A percentile compares a stretch with the other conserved stretches of the same genome.
Evolutionary conservation across 2,329 filamentous ascomycete species (phyloP).

Genomic region (Furcasterigmium sp.): DNA sequence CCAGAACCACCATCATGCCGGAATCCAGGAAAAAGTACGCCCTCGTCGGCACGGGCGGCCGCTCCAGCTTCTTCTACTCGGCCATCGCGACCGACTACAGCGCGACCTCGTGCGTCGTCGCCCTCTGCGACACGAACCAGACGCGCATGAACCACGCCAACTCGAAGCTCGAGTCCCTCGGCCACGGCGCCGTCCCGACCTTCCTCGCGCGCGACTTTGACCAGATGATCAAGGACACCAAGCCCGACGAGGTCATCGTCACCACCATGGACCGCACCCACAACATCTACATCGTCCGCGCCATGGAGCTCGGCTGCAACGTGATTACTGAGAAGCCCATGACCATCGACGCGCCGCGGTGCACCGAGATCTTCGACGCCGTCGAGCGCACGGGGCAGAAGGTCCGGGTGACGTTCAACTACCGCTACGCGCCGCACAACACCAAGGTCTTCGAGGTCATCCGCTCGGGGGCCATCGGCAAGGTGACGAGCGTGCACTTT

Average conservation of each 20-base stretch:
- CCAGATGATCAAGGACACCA: conserved; percentile 49
- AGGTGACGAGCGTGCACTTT: conserved; percentile 39
- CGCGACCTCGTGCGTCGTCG: conserved; percentile 45
- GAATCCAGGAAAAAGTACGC: conserved; percentile 38
- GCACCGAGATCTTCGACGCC: conserved; percentile 47
- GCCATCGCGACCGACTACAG: conserved; percentile 49
- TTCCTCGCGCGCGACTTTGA: conserved; percentile 52
- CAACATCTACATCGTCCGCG: conserved; percentile 53
- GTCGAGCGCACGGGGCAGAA: conserved; percentile 39
- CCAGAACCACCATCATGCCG: too few relatives aligned
- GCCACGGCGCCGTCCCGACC: conserved; percentile 43
- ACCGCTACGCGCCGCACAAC: conserved; percentile 46
- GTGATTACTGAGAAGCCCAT: conserved; percentile 47
- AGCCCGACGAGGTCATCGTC: conserved; percentile 56
- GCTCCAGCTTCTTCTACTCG: conserved; percentile 56
- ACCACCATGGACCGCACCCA: conserved; percentile 60
- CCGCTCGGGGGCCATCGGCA: conserved; percentile 36
- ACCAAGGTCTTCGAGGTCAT: conserved; percentile 42
- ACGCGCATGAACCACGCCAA: conserved; percentile 55
- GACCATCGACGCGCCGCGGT: conserved; percentile 46
- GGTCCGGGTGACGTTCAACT: conserved; percentile 44
- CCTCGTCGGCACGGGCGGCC: conserved; percentile 53
- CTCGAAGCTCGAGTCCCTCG: conserved; percentile 36
- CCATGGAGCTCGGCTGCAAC: conserved; percentile 44
- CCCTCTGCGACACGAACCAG: conserved; percentile 55